These are phyloP conservation scores for Fraxinus dipetala DNA, from an alignment of 305 asterid species.

Conservation along the genomic window DNA sequence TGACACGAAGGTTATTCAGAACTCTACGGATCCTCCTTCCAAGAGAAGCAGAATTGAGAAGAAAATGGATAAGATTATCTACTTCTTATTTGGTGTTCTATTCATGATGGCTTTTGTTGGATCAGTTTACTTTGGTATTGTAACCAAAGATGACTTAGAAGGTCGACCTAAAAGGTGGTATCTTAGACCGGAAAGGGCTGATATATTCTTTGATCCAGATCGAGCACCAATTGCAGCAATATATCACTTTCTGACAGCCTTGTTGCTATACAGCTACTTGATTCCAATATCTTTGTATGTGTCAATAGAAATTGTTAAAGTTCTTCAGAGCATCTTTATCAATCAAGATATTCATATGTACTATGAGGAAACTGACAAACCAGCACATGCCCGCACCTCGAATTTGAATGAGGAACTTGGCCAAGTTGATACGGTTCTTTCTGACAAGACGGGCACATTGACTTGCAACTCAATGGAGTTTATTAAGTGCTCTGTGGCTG, in stretches of 20 bases:
- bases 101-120: slow-evolving; percentile 61
- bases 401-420: slow-evolving; percentile 90
- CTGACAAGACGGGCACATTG: slow-evolving; percentile 90
- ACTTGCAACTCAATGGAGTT: slow-evolving; percentile 96
- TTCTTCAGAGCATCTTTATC: slow-evolving; percentile 84
- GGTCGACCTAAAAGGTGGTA: slow-evolving; percentile 71
- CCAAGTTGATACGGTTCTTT: slow-evolving; percentile 81
- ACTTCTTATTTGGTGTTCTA: slow-evolving; percentile 60
- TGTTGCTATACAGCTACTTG: slow-evolving; percentile 71
- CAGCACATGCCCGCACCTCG: slow-evolving; percentile 89
- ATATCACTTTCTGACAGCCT: slow-evolving; percentile 74
- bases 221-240: slow-evolving; percentile 66
- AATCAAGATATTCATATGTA: slow-evolving; percentile 80
- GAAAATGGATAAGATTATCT: slow-evolving; percentile 72
- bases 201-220: slow-evolving; percentile 66
- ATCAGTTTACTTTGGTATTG: slow-evolving; percentile 71
- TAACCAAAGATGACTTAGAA: slow-evolving; percentile 51
- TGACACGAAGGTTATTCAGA: slow-evolving; percentile 85
- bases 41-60: slow-evolving; percentile 74
- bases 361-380: slow-evolving; percentile 80
- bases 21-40: slow-evolving; percentile 82
- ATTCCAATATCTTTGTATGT: slow-evolving; percentile 89
- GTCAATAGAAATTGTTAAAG: slow-evolving; percentile 84
- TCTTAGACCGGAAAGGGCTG: slow-evolving; percentile 49
- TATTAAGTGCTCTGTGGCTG: slow-evolving; percentile 85